A percentile compares a stretch with the other conserved stretches of the same genome.
Evolutionary conservation across 345 rosid species (phyloP).

Genomic region (Cochlearia excelsa): DNA sequence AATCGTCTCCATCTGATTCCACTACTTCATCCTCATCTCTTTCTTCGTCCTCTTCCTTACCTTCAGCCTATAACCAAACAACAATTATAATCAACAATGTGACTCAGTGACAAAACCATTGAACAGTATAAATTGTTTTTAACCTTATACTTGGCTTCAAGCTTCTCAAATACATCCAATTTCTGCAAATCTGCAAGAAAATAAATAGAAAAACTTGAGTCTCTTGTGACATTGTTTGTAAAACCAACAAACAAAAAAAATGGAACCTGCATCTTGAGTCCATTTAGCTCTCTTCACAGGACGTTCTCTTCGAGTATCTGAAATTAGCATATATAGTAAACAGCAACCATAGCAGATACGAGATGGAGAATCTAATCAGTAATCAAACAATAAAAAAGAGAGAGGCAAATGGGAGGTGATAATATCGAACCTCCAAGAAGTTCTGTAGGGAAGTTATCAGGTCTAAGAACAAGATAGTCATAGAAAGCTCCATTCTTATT

Average conservation of each 20-base stretch:
- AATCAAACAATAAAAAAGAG: no score
- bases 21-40: slow-evolving; percentile 22
- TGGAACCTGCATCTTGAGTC: slow-evolving; percentile 30
- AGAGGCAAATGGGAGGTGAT: background rate
- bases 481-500: slow-evolving; percentile 25
- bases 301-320: slow-evolving; percentile 32
- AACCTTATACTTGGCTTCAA: slow-evolving; percentile 30
- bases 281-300: slow-evolving; percentile 28
- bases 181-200: slow-evolving; percentile 17
- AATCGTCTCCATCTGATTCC: slow-evolving; percentile 25
- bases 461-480: slow-evolving; percentile 35
- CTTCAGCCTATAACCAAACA: slow-evolving; percentile 30
- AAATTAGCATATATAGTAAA: slow-evolving; percentile 1
- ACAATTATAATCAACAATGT: background rate
- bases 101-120: background rate
- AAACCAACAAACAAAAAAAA: background rate
- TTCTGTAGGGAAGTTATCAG: slow-evolving; percentile 39
- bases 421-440: slow-evolving; percentile 33
- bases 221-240: background rate
- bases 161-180: slow-evolving; percentile 33
- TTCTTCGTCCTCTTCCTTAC: slow-evolving; percentile 23
- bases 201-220: background rate
- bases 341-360: background rate
- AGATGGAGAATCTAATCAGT: background rate
- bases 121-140: background rate